Percentiles rank a stretch among this genome's conserved stretches.
Evolutionary conservation across 1,284 basidiomycete species (phyloP).

Genomic region (Anthracocystis walkeri): DNA sequence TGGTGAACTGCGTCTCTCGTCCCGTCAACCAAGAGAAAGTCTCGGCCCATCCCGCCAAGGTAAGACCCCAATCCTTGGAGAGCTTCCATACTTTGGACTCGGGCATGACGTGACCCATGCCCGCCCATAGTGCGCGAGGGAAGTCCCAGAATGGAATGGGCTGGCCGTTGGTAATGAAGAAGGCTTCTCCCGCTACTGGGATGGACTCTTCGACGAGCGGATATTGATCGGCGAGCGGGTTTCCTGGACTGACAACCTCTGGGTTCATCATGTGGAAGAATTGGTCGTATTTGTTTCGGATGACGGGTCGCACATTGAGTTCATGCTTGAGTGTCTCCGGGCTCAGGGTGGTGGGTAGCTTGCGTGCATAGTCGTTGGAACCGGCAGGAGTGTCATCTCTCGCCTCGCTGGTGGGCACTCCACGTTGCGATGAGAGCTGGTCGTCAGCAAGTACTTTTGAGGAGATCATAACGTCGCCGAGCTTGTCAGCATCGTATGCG

Average conservation of each 20-base stretch:
- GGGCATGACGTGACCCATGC: slow-evolving; percentile 54
- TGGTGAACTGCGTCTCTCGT: slow-evolving; percentile 88
- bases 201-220: slow-evolving; percentile 73
- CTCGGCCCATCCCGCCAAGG: slow-evolving; percentile 73
- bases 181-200: slow-evolving; percentile 89
- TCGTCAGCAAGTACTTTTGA: slow-evolving; percentile 43
- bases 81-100: slow-evolving; percentile 55
- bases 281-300: slow-evolving; percentile 78
- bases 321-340: slow-evolving; percentile 74
- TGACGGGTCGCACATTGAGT: slow-evolving; percentile 74
- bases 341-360: slow-evolving; percentile 50
- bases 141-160: slow-evolving; percentile 98
- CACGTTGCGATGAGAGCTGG: slow-evolving; percentile 41
- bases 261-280: slow-evolving; percentile 70
- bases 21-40: slow-evolving; percentile 81
- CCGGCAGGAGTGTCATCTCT: slow-evolving; percentile 55
- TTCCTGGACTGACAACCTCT: slow-evolving; percentile 50
- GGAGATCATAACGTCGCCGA: slow-evolving; percentile 41
- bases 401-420: slow-evolving; percentile 59
- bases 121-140: slow-evolving; percentile 84
- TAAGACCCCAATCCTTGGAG: slow-evolving; percentile 52
- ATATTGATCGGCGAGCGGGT: slow-evolving; percentile 48
- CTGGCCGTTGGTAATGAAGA: slow-evolving; percentile 98
- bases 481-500: slow-evolving; percentile 69
- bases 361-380: slow-evolving; percentile 63